These are phyloP conservation scores for Micractinium sp. DNA, from an alignment of 139 green algal species.

Conservation along the genomic window DNA sequence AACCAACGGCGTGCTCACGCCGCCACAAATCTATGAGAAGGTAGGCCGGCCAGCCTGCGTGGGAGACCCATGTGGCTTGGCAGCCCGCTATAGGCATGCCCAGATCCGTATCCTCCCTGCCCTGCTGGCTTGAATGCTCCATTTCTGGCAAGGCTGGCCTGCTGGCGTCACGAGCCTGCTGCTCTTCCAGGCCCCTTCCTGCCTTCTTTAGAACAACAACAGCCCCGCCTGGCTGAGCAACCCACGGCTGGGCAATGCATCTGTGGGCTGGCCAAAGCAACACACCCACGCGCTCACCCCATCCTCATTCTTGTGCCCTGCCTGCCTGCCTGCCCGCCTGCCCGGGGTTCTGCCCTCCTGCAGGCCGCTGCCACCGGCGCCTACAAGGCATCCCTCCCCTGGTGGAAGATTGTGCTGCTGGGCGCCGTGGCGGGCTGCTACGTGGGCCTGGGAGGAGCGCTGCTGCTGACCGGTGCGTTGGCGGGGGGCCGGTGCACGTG, in stretches of 20 bases:
- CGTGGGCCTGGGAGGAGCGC: constrained; percentile 75
- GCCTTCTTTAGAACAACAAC: background rate
- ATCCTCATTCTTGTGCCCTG: background rate
- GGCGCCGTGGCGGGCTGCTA: constrained; percentile 71
- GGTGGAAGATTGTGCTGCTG: constrained; percentile 62
- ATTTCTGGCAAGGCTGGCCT: background rate
- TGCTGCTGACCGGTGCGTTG: constrained; percentile 56
- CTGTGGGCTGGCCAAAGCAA: background rate
- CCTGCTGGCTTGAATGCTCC: too few species aligned
- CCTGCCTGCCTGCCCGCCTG: background rate
- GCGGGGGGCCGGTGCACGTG: too few species aligned
- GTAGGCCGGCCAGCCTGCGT: background rate
- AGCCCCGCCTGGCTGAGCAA: background rate
- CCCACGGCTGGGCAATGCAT: background rate
- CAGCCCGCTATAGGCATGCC: background rate
- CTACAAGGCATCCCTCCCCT: constrained; percentile 46
- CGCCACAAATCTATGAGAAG: constrained; percentile 31
- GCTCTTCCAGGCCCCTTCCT: background rate
- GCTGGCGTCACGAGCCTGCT: background rate
- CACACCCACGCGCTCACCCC: background rate
- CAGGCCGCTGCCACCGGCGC: constrained; percentile 39
- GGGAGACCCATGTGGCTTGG: background rate
- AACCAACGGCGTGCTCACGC: constrained; percentile 14
- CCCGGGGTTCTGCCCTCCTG: background rate
- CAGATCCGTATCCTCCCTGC: too few species aligned